Conservation (phyloP, 768 basidiomycete genomes). For the Mycena maculata region DNA sequence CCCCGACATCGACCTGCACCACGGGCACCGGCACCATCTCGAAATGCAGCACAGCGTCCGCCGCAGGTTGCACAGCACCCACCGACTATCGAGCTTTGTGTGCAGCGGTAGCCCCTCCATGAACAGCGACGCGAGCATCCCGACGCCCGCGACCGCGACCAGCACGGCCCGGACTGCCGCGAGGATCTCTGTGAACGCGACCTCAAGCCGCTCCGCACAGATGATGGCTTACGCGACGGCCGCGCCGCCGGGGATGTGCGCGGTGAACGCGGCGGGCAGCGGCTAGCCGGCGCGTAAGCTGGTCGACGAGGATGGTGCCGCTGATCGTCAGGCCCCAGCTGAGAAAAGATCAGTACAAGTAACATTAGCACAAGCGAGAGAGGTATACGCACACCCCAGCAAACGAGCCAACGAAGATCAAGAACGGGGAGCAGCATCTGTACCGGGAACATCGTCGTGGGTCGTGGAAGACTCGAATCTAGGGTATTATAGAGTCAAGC, state of each 20-base stretch:
- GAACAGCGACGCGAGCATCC: constrained; percentile 40
- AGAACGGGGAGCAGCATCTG: constrained; percentile 39
- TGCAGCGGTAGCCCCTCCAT: constrained; percentile 44
- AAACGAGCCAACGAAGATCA: constrained; percentile 38
- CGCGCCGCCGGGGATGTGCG: constrained; percentile 18
- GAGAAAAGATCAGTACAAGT: too few species aligned
- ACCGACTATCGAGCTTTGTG: constrained; percentile 43
- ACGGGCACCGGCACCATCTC: constrained; percentile 8
- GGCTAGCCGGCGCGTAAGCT: constrained; percentile 39
- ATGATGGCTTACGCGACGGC: constrained; percentile 43
- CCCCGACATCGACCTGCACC: constrained; percentile 14
- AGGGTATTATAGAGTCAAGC: background rate
- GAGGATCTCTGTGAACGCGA: constrained; percentile 42
- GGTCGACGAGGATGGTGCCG: constrained; percentile 47
- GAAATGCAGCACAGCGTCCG: background rate
- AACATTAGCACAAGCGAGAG: background rate
- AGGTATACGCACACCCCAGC: constrained; percentile 18
- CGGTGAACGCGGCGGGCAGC: constrained; percentile 38
- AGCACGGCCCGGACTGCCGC: constrained; percentile 45
- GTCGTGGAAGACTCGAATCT: constrained; percentile 26
- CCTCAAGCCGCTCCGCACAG: constrained; percentile 35
- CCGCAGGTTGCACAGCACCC: constrained; percentile 34
- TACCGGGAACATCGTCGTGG: constrained; percentile 31
- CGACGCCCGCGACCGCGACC: constrained; percentile 41
- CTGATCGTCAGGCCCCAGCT: constrained; percentile 49